A percentile compares a stretch with the other conserved stretches of the same genome.
These are phyloP conservation scores for Sarcodon aspratus DNA, from an alignment of 768 basidiomycete species.

Conservation along the genomic window DNA sequence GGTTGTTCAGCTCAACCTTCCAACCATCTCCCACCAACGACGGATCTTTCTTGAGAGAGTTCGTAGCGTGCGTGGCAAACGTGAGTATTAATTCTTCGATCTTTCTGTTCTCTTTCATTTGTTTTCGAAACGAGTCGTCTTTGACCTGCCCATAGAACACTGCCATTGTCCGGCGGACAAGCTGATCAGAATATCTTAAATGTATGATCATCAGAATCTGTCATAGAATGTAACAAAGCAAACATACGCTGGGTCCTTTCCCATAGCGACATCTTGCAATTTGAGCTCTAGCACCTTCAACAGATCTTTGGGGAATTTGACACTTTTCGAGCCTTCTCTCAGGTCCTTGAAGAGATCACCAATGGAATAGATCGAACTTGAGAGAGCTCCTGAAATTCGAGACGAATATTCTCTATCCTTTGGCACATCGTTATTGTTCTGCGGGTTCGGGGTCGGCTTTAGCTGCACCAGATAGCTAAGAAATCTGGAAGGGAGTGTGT, in stretches of 20 bases:
- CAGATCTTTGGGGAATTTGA: conserved; percentile 91
- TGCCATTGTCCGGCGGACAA: conserved; percentile 82
- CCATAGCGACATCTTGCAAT: conserved; percentile 89
- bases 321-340: conserved; percentile 68
- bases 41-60: conserved; percentile 83
- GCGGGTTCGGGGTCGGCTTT: conserved; percentile 27
- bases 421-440: conserved; percentile 20
- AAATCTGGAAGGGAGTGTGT: conserved; percentile 32
- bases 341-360: conserved; percentile 76
- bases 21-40: conserved; percentile 76
- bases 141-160: conserved; percentile 88
- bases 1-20: conserved; percentile 89
- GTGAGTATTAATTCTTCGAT: conserved; percentile 95
- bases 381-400: conserved; percentile 52
- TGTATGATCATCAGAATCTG: not conserved
- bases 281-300: conserved; percentile 84
- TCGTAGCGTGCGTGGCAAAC: conserved; percentile 88
- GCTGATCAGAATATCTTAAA: conserved; percentile 76
- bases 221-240: not conserved
- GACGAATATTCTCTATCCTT: conserved; percentile 58
- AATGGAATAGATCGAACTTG: conserved; percentile 43
- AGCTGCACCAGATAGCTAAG: conserved; percentile 61
- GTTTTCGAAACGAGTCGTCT: conserved; percentile 73
- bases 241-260: conserved; percentile 78
- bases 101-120: conserved; percentile 94